Conservation (phyloP, 192 early-diverging fungal genomes). For the Umbelopsis sp. region DNA sequence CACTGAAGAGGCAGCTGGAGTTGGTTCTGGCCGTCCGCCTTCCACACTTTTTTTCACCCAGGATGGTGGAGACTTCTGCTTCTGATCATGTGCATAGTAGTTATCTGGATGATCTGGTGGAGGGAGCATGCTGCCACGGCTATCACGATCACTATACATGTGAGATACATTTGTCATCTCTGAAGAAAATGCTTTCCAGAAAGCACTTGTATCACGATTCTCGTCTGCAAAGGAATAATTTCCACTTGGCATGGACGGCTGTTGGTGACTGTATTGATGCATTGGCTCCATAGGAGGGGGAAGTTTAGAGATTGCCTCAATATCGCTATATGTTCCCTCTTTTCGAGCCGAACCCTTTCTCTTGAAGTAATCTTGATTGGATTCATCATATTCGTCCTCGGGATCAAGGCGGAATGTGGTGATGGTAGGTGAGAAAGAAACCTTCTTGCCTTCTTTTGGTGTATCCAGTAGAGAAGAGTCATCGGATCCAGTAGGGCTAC, state of each 20-base stretch:
- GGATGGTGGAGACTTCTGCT: neutral
- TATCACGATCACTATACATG: neutral
- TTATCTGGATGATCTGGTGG: neutral
- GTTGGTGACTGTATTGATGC: neutral
- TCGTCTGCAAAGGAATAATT: neutral
- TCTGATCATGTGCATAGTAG: neutral
- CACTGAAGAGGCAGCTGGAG: neutral
- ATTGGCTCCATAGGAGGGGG: neutral
- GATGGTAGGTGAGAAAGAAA: slow-evolving; percentile 13
- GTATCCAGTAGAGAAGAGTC: slow-evolving; percentile 1
- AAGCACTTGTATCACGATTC: neutral
- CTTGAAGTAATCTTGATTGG: neutral
- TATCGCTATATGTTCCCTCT: neutral
- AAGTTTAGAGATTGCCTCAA: slow-evolving; percentile 1
- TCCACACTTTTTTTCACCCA: slow-evolving; percentile 12
- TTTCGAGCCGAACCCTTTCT: neutral
- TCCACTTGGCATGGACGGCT: neutral
- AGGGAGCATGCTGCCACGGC: neutral
- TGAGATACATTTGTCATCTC: slow-evolving; percentile 3
- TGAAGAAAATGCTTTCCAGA: slow-evolving; percentile 13
- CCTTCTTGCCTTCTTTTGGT: slow-evolving; percentile 5
- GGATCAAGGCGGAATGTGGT: slow-evolving; percentile 10
- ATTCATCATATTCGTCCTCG: neutral
- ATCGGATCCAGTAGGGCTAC: slow-evolving; percentile 16
- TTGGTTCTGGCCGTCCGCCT: neutral